Evolutionary conservation across 1,284 basidiomycete genomes (phyloP).

Genomic region (Puccinia novopanici): DNA sequence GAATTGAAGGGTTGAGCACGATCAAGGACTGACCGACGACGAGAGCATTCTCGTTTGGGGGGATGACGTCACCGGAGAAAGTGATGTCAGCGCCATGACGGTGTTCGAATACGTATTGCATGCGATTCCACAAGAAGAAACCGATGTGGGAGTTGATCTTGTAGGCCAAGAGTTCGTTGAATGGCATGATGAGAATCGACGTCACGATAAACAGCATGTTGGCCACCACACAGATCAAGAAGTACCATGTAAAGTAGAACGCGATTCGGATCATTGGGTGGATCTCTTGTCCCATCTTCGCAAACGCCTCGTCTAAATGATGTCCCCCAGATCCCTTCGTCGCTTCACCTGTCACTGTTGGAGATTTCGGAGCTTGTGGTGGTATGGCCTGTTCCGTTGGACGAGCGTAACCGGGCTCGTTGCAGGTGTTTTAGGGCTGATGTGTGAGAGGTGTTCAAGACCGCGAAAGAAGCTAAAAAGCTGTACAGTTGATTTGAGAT

Average conservation of each 20-base stretch:
- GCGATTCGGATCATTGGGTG: constrained; percentile 11
- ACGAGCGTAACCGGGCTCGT: no score
- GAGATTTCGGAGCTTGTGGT: no score
- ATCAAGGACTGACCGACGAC: constrained; percentile 34
- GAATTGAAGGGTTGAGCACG: neutral
- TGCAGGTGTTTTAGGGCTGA: no score
- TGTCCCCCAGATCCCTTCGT: no score
- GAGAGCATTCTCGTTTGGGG: constrained; percentile 38
- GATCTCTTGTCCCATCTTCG: constrained; percentile 11
- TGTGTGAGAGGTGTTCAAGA: no score
- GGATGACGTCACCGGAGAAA: constrained; percentile 46
- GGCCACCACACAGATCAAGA: constrained; percentile 33
- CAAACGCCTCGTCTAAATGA: no score
- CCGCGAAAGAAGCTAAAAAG: no score
- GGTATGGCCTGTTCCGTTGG: neutral
- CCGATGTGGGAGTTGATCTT: constrained; percentile 40
- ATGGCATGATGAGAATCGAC: constrained; percentile 39
- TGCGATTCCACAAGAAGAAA: constrained; percentile 38
- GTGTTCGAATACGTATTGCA: constrained; percentile 48
- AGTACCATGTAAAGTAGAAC: constrained; percentile 25
- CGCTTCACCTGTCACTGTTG: no score
- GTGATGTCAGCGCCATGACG: constrained; percentile 29
- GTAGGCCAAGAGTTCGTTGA: constrained; percentile 26
- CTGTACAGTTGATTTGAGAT: no score
- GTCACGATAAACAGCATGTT: constrained; percentile 26